phyloP scores from a whole-genome alignment of 2,329 filamentous ascomycete species.

The Gyromitra esculenta region DNA sequence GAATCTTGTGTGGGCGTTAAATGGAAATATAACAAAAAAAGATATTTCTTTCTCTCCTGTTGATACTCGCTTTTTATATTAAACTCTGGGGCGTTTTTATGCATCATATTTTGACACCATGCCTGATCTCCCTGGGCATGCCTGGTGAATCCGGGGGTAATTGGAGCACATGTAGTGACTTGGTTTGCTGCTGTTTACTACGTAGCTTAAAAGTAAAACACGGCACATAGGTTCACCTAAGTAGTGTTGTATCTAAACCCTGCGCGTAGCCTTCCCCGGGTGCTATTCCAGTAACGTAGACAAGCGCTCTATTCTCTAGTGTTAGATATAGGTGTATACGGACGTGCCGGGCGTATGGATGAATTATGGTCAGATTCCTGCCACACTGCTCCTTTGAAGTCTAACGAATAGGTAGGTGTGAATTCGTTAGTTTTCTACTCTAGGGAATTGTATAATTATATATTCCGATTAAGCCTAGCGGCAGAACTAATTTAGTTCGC shows the following conservation, averaged over 20 bases:
- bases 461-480: not conserved
- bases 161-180: not conserved
- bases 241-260: no score
- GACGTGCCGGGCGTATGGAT: not conserved
- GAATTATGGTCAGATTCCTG: not conserved
- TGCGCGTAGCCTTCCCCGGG: no score
- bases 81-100: conserved; percentile 30
- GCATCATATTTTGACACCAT: not conserved
- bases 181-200: not conserved
- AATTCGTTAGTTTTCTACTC: no score
- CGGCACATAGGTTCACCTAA: no score
- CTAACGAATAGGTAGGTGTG: no score
- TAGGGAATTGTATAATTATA: not conserved
- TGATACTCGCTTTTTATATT: conserved; percentile 2
- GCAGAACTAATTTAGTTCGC: no score
- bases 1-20: conserved; percentile 28
- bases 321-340: no score
- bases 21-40: conserved; percentile 44
- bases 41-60: conserved; percentile 26
- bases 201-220: not conserved
- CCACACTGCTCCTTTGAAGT: no score
- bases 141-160: not conserved
- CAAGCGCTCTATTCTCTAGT: no score
- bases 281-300: no score
- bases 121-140: not conserved